Percentiles rank a stretch among this genome's conserved stretches.
These are phyloP conservation scores for Didymella glomerata DNA, from an alignment of 2,329 filamentous ascomycete genomes.

Conservation along the genomic window DNA sequence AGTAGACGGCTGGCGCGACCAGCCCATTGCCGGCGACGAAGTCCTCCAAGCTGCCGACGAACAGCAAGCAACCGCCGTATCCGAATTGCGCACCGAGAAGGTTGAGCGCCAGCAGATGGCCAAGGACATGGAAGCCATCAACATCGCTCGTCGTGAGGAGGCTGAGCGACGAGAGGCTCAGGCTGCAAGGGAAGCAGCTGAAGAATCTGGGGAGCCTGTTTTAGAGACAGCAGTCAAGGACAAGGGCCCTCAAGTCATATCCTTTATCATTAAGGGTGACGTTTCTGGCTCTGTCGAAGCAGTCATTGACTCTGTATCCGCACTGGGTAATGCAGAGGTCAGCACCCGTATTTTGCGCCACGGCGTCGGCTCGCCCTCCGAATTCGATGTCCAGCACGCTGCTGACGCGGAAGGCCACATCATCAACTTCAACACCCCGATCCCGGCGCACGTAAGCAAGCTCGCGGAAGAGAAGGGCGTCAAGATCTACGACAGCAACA, in stretches of 20 bases:
- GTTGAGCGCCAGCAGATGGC: slow-evolving; percentile 71
- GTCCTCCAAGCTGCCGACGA: slow-evolving; percentile 85
- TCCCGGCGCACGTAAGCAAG: slow-evolving; percentile 72
- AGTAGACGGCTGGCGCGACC: slow-evolving; percentile 91
- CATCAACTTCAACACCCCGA: slow-evolving; percentile 82
- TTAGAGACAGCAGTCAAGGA: slow-evolving; percentile 56
- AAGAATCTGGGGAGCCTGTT: slow-evolving; percentile 28
- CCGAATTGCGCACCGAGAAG: slow-evolving; percentile 78
- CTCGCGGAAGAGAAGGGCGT: slow-evolving; percentile 77
- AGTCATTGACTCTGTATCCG: slow-evolving; percentile 76
- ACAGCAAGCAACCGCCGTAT: slow-evolving; percentile 77
- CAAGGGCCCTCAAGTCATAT: slow-evolving; percentile 66
- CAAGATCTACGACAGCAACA: slow-evolving; percentile 81
- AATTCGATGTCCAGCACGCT: slow-evolving; percentile 91
- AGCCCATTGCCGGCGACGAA: slow-evolving; percentile 85
- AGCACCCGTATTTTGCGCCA: slow-evolving; percentile 78
- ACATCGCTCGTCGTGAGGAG: slow-evolving; percentile 66
- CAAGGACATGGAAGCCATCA: slow-evolving; percentile 78
- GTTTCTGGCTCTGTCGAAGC: slow-evolving; percentile 95
- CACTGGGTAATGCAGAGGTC: slow-evolving; percentile 86
- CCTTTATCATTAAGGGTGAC: slow-evolving; percentile 90
- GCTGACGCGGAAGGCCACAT: slow-evolving; percentile 77
- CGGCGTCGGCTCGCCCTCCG: slow-evolving; percentile 77
- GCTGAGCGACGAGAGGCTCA: slow-evolving; percentile 70
- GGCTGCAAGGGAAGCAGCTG: slow-evolving; percentile 52